Percentiles rank a stretch among this genome's conserved stretches.
Conservation (phyloP, 345 rosid species). For the Linum usitatissimum region DNA sequence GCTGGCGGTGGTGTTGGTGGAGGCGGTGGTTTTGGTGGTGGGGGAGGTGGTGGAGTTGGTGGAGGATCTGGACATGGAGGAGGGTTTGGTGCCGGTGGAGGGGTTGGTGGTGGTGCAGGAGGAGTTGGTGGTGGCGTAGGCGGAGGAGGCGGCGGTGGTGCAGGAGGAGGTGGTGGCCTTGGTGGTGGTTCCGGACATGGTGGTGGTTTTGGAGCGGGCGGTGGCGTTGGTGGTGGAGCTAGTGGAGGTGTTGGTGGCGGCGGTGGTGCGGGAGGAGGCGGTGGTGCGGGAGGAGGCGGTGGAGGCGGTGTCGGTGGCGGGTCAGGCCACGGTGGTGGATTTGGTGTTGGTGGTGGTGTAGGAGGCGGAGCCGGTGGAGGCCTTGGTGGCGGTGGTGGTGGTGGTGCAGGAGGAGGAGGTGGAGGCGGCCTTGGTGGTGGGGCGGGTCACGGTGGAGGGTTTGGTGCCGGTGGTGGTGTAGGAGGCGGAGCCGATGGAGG, state of each 20-base stretch:
- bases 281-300: too few species aligned
- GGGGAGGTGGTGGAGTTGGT: constrained; percentile 8
- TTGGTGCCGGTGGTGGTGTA: too few species aligned
- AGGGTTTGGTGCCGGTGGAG: constrained; percentile 3
- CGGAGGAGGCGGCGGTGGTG: constrained; percentile 6
- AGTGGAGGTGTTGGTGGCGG: not conserved
- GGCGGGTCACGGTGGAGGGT: too few species aligned
- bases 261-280: too few species aligned
- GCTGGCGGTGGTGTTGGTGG: constrained; percentile 6
- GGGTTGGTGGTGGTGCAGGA: constrained; percentile 12
- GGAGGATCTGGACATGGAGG: constrained; percentile 8
- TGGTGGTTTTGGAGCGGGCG: constrained; percentile 10
- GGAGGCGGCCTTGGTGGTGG: too few species aligned
- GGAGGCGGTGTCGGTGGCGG: too few species aligned
- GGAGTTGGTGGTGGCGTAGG: constrained; percentile 1
- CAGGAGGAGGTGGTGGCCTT: constrained; percentile 7
- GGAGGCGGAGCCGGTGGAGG: too few species aligned
- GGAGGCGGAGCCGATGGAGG: too few species aligned
- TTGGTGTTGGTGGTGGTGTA: too few species aligned
- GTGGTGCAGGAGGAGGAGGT: too few species aligned
- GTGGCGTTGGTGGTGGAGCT: constrained; percentile 9
- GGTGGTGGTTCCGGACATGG: constrained; percentile 17
- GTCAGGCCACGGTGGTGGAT: too few species aligned
- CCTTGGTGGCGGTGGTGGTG: too few species aligned
- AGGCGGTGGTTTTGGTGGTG: constrained; percentile 1